Conservation (phyloP, 768 basidiomycete genomes). For the Lanmaoa pseudosensibilis region DNA sequence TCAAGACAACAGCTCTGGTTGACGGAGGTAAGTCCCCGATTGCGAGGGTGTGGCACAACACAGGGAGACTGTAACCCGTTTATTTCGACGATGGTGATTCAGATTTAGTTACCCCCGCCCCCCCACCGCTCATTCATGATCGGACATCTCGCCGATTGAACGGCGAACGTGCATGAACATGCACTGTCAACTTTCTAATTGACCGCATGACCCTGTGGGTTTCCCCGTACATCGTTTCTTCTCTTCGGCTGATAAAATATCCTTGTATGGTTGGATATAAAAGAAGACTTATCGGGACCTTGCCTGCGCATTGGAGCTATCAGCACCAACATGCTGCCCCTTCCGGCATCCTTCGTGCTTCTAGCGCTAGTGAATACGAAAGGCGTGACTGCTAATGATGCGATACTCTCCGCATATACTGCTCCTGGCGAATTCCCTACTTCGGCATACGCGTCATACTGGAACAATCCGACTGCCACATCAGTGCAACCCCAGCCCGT, state of each 20-base stretch:
- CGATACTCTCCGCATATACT: conserved; percentile 45
- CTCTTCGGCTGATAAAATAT: not conserved
- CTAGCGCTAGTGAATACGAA: conserved; percentile 9
- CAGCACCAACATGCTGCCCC: conserved; percentile 14
- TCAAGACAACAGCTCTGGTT: not conserved
- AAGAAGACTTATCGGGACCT: not conserved
- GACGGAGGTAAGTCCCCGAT: not conserved
- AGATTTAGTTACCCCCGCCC: too few species aligned
- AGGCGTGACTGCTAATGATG: conserved; percentile 7
- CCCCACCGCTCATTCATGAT: not conserved
- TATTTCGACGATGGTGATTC: not conserved
- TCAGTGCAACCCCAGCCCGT: conserved; percentile 70
- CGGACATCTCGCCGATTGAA: not conserved
- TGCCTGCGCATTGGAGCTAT: not conserved
- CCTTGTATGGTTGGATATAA: conserved; percentile 2
- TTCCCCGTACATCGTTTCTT: not conserved
- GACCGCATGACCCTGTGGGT: not conserved
- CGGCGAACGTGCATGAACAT: conserved; percentile 16
- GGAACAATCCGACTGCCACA: conserved; percentile 68
- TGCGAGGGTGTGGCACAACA: too few species aligned
- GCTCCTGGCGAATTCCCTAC: conserved; percentile 65
- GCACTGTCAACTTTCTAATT: not conserved
- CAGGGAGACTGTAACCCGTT: not conserved
- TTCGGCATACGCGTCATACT: conserved; percentile 58
- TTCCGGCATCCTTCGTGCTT: conserved; percentile 11